Base-by-base conservation (phyloP, 768 basidiomycete genomes). In the Tylopilus balloui region DNA sequence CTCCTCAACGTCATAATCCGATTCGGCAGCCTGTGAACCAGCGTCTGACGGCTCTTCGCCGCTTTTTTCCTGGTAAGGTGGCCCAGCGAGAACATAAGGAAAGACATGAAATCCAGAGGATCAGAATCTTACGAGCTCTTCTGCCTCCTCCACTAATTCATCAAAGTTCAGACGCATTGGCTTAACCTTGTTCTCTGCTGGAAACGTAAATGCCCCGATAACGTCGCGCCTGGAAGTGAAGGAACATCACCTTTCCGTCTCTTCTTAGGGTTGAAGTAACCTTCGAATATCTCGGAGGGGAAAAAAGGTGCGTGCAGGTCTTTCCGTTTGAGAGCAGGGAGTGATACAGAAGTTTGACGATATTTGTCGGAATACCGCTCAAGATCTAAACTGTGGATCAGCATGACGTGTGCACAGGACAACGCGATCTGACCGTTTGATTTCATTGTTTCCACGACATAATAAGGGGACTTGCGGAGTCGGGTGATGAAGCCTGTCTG, bases 351-450 rank as follows among this genome's bases (percentile, higher is more conserved):
- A 8, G 81, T 81, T 3, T 83, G 80, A 7, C 83, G 77, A 64
- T 91, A 90, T 67, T 87, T 88, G 68, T 92, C 90, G 15, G 88
- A 89, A 63, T 90, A 92, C 24, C 86, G 81, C 36, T 85, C 80
- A 4, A 92, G 69, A 36, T 89, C 90, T 88, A 53, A 29, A 52
- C 6, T 13, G 46, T 28, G 11, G 12, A 36, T 62, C 42, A 57
- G 45, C 8, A 20, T 6, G 11, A 21, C 7, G 38, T 12, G 9
- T 8, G 14, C 15, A 13, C 28, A n/a, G n/a, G 19, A 19, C 21
- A 31, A 39, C 23, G 3, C 15, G 40, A 23, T 55, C 68, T 40
- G 46, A 77, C 77, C 88, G 42, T 74, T 76, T 4, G 84, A 80
- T 68, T 84, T 89, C 11, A 75, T 77, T 32, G 74, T 67, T 66